phyloP scores from a whole-genome alignment of 139 green algal species.

The Chlamydomonas asymmetrica region DNA sequence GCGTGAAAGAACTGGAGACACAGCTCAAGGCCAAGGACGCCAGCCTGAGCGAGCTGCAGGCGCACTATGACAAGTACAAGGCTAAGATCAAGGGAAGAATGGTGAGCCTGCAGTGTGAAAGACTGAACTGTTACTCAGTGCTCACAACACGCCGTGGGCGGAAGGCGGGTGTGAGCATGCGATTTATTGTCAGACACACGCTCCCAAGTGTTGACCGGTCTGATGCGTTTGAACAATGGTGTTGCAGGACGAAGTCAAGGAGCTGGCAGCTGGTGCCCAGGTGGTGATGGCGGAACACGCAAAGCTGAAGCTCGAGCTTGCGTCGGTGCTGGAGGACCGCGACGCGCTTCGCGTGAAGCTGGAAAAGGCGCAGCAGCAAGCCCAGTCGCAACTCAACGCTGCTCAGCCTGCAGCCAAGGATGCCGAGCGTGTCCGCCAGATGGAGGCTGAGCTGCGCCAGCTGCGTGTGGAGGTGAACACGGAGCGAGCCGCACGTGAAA shows the following conservation, averaged over 20 bases:
- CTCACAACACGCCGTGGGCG: background rate
- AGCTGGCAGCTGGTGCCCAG: too few species aligned
- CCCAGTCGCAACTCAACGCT: background rate
- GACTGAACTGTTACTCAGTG: constrained; percentile 2
- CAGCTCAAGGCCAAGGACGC: too few species aligned
- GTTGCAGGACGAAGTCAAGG: background rate
- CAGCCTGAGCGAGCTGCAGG: too few species aligned
- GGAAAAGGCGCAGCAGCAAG: constrained; percentile 5
- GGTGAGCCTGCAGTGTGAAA: background rate
- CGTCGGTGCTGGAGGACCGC: background rate
- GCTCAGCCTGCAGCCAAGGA: background rate
- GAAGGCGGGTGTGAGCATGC: background rate
- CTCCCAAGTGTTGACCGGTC: too few species aligned
- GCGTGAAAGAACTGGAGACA: too few species aligned
- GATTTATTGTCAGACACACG: too few species aligned
- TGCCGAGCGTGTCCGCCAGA: background rate
- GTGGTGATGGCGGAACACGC: background rate
- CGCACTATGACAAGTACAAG: background rate
- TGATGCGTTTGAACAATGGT: too few species aligned
- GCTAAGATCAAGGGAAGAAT: background rate
- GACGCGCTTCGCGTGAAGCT: background rate
- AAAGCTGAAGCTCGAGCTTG: background rate
- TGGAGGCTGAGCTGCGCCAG: background rate
- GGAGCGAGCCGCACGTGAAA: background rate
- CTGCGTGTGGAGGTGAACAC: background rate